phyloP scores from a whole-genome alignment of 2,329 filamentous ascomycete species.

The Mycocentrospora acerina region DNA sequence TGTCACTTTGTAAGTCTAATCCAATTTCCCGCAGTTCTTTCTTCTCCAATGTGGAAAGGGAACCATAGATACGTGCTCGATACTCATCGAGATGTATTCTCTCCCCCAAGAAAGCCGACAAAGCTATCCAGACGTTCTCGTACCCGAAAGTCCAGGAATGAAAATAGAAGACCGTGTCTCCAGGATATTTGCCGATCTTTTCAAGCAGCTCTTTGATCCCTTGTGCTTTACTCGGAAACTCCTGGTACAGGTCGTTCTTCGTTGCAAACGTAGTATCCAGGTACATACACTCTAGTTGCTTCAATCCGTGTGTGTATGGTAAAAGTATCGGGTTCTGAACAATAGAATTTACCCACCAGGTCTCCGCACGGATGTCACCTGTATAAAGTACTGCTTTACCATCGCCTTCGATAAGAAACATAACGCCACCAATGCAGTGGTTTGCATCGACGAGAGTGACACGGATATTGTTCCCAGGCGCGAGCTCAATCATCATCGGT shows the following conservation, averaged over 20 bases:
- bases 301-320: slow-evolving; percentile 61
- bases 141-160: slow-evolving; percentile 92
- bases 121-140: slow-evolving; percentile 85
- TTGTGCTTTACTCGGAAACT: slow-evolving; percentile 68
- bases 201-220: slow-evolving; percentile 72
- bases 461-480: slow-evolving; percentile 66
- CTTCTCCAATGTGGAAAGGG: slow-evolving; percentile 48
- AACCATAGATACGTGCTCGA: slow-evolving; percentile 70
- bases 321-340: slow-evolving; percentile 70
- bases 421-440: slow-evolving; percentile 85
- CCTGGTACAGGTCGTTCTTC: slow-evolving; percentile 50
- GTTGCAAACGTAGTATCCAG: slow-evolving; percentile 80
- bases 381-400: slow-evolving; percentile 80
- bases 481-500: slow-evolving; percentile 73
- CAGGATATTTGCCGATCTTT: slow-evolving; percentile 68
- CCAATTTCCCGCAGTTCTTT: slow-evolving; percentile 34
- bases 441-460: slow-evolving; percentile 91
- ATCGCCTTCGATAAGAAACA: slow-evolving; percentile 83
- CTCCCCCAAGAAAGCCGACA: slow-evolving; percentile 69
- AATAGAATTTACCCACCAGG: slow-evolving; percentile 80
- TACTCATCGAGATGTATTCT: slow-evolving; percentile 83
- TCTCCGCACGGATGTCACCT: slow-evolving; percentile 82
- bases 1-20: slow-evolving; percentile 36
- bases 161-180: slow-evolving; percentile 78
- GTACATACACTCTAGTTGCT: slow-evolving; percentile 74